phyloP scores from a whole-genome alignment of 2,329 filamentous ascomycete species.

The Biscogniauxia sp. region DNA sequence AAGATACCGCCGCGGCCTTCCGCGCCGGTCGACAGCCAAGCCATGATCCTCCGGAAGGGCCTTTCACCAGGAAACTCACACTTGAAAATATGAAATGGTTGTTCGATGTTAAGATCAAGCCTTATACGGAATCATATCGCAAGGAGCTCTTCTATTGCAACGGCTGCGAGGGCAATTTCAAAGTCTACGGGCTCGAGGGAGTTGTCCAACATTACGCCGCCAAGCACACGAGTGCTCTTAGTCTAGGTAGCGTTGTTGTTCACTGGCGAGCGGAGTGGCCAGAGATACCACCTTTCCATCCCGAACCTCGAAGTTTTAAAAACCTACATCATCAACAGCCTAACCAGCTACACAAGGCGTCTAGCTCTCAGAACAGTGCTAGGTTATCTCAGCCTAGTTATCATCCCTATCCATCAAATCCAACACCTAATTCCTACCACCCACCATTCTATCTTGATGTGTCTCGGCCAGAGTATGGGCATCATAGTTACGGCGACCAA shows the following conservation, averaged over 20 bases:
- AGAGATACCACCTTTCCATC: slow-evolving; percentile 67
- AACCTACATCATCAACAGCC: slow-evolving; percentile 12
- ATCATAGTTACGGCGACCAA: slow-evolving; percentile 21
- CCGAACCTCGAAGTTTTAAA: slow-evolving; percentile 49
- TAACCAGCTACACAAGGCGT: slow-evolving; percentile 3
- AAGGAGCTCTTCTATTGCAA: slow-evolving; percentile 77
- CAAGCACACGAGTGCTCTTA: slow-evolving; percentile 72
- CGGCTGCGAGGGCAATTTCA: slow-evolving; percentile 61
- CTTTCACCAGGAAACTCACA: slow-evolving; percentile 62
- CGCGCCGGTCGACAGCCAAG: slow-evolving; percentile 44
- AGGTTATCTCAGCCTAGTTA: not conserved
- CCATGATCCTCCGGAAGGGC: slow-evolving; percentile 49
- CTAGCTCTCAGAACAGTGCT: slow-evolving; percentile 3
- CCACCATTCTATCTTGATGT: slow-evolving; percentile 22
- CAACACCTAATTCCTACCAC: slow-evolving; percentile 20
- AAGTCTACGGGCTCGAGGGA: slow-evolving; percentile 73
- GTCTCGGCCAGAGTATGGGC: slow-evolving; percentile 23
- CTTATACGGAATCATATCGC: slow-evolving; percentile 61
- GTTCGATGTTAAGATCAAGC: slow-evolving; percentile 74
- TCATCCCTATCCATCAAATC: slow-evolving; percentile 10
- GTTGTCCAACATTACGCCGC: slow-evolving; percentile 81
- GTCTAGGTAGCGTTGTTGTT: slow-evolving; percentile 69
- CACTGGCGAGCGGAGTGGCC: slow-evolving; percentile 83
- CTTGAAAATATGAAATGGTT: slow-evolving; percentile 87
- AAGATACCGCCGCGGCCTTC: slow-evolving; percentile 47